A percentile compares a stretch with the other conserved stretches of the same genome.
These are phyloP conservation scores for Prasinococcaceae sp. DNA, from an alignment of 139 green algal genomes.

Conservation along the genomic window DNA sequence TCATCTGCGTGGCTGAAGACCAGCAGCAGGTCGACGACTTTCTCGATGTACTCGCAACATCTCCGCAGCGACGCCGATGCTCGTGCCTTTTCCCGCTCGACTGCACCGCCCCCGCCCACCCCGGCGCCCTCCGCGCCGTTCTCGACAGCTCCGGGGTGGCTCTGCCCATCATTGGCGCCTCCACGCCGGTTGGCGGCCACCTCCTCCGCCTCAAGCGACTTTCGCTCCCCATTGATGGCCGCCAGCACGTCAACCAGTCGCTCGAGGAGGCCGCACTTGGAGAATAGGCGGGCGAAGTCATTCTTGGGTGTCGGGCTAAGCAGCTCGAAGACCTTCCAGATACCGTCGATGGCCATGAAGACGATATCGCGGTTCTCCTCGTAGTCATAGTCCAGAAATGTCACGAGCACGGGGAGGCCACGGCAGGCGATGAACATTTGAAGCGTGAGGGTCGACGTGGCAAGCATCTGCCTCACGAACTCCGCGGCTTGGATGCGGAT, in stretches of 20 bases:
- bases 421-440: constrained; percentile 57
- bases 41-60: constrained; percentile 22
- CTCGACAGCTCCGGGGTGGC: neutral
- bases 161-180: neutral
- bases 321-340: constrained; percentile 41
- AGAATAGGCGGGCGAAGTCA: constrained; percentile 48
- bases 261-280: constrained; percentile 30
- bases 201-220: neutral
- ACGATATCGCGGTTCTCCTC: constrained; percentile 19
- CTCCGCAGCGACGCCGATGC: neutral
- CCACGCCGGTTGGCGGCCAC: neutral
- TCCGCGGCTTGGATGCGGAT: constrained; percentile 32
- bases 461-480: constrained; percentile 46
- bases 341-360: constrained; percentile 23
- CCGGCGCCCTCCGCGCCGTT: neutral
- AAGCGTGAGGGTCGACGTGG: constrained; percentile 29
- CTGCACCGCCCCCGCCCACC: neutral
- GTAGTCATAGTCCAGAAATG: constrained; percentile 23
- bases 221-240: neutral
- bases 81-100: no score
- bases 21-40: constrained; percentile 43
- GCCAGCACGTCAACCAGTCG: constrained; percentile 31
- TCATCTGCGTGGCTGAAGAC: constrained; percentile 44
- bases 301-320: constrained; percentile 28
- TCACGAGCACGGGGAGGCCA: constrained; percentile 35